A percentile compares a stretch with the other conserved stretches of the same genome.
These are phyloP conservation scores for Maudiozyma bulderi DNA, from an alignment of 805 yeast genomes.

Conservation along the genomic window DNA sequence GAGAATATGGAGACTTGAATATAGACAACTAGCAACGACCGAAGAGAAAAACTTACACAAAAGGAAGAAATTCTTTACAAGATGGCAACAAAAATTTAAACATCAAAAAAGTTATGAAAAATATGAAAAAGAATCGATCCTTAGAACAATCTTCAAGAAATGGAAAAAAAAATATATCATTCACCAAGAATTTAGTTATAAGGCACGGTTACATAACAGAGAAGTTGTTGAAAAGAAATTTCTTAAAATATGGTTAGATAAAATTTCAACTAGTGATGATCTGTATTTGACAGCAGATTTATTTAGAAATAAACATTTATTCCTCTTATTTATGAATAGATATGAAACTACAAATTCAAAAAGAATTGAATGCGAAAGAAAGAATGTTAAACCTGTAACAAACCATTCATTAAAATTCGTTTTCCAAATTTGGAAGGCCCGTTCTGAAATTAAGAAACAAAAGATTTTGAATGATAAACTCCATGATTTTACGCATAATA, in stretches of 20 bases:
- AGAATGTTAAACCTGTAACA: background rate
- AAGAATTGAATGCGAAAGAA: background rate
- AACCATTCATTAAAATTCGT: background rate
- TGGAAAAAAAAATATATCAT: background rate
- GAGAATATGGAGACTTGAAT: constrained; percentile 7
- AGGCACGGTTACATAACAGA: too few species aligned
- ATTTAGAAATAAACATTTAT: background rate
- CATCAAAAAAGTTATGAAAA: background rate
- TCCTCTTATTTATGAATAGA: background rate
- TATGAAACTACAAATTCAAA: background rate
- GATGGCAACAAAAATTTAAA: background rate
- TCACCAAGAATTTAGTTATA: background rate
- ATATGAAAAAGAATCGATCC: background rate
- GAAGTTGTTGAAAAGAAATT: background rate
- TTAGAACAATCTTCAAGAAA: background rate
- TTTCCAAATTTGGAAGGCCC: background rate
- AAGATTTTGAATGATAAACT: background rate
- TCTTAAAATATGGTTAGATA: background rate
- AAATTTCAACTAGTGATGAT: background rate
- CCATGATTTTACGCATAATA: background rate
- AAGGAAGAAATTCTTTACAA: background rate
- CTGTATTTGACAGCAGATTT: background rate
- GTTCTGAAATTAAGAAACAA: background rate
- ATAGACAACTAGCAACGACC: background rate
- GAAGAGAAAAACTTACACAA: background rate